phyloP scores from a whole-genome alignment of 73 alveolate species.

The Tetrahymena thermophila region DNA sequence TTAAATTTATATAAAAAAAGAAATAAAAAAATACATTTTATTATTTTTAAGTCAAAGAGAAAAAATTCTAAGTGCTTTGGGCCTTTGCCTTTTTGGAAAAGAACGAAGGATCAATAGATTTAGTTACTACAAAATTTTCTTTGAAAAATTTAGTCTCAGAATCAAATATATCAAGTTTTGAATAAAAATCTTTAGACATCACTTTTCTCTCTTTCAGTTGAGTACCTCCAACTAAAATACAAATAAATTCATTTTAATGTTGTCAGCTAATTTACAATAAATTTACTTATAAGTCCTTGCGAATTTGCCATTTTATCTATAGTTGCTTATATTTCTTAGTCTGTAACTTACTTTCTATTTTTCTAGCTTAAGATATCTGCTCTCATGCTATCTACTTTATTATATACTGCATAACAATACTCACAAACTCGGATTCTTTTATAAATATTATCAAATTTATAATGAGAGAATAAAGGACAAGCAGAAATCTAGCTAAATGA shows the following conservation, averaged over 20 bases:
- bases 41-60: not conserved
- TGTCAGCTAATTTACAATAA: not conserved
- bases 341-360: not conserved
- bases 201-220: constrained; percentile 8
- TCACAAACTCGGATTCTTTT: constrained; percentile 13
- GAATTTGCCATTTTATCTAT: not conserved
- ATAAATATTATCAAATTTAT: constrained; percentile 20
- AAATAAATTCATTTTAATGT: not conserved
- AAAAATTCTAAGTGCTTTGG: not conserved
- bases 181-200: constrained; percentile 12
- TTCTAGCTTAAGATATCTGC: not conserved
- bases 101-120: not conserved
- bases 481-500: constrained; percentile 21
- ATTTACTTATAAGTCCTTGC: not conserved
- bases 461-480: constrained; percentile 15
- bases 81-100: not conserved
- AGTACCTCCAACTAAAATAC: constrained; percentile 12
- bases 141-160: not conserved
- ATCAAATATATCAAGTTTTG: not conserved
- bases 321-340: constrained; percentile 11
- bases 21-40: not conserved
- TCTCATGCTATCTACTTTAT: constrained; percentile 26
- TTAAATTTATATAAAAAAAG: not conserved
- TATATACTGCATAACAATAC: constrained; percentile 21
- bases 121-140: not conserved